Base-by-base conservation (phyloP, 768 basidiomycete species). In the Kockovaella imperatae region DNA sequence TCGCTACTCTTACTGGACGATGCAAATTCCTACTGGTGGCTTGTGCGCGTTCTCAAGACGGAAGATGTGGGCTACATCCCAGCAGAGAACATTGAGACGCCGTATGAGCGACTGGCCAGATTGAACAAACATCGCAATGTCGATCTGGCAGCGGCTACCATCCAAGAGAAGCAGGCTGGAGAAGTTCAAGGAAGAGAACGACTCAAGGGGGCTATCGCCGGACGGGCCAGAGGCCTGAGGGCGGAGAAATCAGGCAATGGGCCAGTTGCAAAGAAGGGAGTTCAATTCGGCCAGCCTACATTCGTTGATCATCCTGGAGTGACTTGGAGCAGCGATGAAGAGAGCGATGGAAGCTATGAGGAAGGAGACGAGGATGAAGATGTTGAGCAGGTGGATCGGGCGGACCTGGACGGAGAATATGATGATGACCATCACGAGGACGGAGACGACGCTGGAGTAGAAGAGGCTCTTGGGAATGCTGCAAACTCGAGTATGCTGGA, bases 11-110 rank as follows among this genome's bases (percentile, higher is more conserved):
- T 99, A 35, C 88, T 97, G 80, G 95, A 99, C 74, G 95, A 99
- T 71, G 88, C 84, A 49, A 97, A 99, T 72, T 88, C 87, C 72
- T 99, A 99, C 74, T 97, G 95, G 95, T 97, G 95, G 95, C 85
- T 97, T 42, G 93, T 99, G 6, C 81, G 90, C 39, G 95, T 99
- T 7, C 82, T 99, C 55, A 97, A 96, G 75, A 96, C 93, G 6
- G 90, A 96, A 72, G 90, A 95, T 63, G 88, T 99, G 14, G 95
- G 95, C 0, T 99, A 99, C 70, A 97, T 99, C 42, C 95, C 95
- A 15, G 95, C 95, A 0, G 95, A 99, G 74, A 97, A 96, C 70
- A 96, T 99, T 57, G 95, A 99, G 71, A 99, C 95, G 0, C 95
- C 95, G 0, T 95, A 89, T 61, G 95, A 99, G 68, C 79, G 95